Percentiles rank a stretch among this genome's conserved stretches.
Evolutionary conservation across 495 filamentous ascomycete genomes (phyloP).

Genomic region (Mytilinidion resinicola): DNA sequence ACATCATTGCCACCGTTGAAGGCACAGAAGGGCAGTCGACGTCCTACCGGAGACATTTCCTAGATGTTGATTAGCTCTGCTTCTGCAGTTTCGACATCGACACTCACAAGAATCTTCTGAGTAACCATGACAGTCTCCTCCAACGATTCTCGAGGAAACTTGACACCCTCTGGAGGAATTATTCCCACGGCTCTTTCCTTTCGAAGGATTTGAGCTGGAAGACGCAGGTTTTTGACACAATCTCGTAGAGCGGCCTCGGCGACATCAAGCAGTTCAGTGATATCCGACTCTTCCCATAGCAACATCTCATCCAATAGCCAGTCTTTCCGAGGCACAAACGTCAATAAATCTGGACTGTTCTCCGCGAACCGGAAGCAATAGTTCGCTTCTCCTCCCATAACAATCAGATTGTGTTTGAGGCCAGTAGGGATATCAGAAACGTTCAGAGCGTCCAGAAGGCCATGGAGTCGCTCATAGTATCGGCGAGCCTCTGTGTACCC

Average conservation of each 20-base stretch:
- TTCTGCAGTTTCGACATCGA: neutral
- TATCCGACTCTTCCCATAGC: slow-evolving; percentile 72
- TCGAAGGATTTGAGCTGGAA: slow-evolving; percentile 71
- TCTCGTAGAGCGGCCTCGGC: slow-evolving; percentile 78
- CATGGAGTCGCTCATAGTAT: slow-evolving; percentile 79
- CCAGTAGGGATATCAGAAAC: slow-evolving; percentile 51
- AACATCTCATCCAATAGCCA: slow-evolving; percentile 89
- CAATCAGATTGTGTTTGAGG: slow-evolving; percentile 70
- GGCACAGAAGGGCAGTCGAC: slow-evolving; percentile 83
- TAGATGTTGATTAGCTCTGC: slow-evolving; percentile 3
- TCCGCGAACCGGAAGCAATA: slow-evolving; percentile 74
- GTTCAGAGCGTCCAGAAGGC: slow-evolving; percentile 77
- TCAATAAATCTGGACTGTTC: slow-evolving; percentile 45
- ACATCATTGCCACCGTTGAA: slow-evolving; percentile 96
- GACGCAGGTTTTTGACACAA: slow-evolving; percentile 65
- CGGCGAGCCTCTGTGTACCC: slow-evolving; percentile 82
- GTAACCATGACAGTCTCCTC: slow-evolving; percentile 94
- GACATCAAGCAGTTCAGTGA: slow-evolving; percentile 71
- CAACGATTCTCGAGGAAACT: slow-evolving; percentile 77
- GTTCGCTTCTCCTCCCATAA: slow-evolving; percentile 83
- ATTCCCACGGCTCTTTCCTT: slow-evolving; percentile 95
- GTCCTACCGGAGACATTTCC: slow-evolving; percentile 66
- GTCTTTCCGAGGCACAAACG: slow-evolving; percentile 57
- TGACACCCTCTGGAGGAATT: slow-evolving; percentile 54
- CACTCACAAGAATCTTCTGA: slow-evolving; percentile 65